phyloP scores from a whole-genome alignment of 768 basidiomycete genomes.

The Porphyrellus cyaneotinctus region DNA sequence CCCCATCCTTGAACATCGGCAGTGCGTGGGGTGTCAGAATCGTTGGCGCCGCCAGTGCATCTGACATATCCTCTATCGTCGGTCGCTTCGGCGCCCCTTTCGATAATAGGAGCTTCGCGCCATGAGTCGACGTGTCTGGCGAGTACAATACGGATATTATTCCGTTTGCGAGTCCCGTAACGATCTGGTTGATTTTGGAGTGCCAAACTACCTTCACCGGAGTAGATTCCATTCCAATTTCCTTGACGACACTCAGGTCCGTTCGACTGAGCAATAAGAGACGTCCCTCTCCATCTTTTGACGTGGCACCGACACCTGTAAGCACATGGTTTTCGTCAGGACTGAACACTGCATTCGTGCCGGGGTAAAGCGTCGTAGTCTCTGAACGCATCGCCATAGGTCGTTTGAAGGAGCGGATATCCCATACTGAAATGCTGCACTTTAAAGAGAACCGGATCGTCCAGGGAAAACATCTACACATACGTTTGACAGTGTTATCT shows the following conservation, averaged over 20 bases:
- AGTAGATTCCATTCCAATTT: constrained; percentile 64
- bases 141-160: constrained; percentile 90
- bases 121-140: constrained; percentile 82
- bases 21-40: constrained; percentile 91
- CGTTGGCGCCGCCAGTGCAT: constrained; percentile 77
- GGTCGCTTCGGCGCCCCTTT: constrained; percentile 83
- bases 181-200: constrained; percentile 94
- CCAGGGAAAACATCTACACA: constrained; percentile 40
- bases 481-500: constrained; percentile 94
- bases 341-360: constrained; percentile 92
- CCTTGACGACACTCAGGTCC: constrained; percentile 63
- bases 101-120: constrained; percentile 83
- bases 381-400: constrained; percentile 67
- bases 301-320: constrained; percentile 70
- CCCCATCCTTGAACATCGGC: constrained; percentile 87
- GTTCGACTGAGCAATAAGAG: constrained; percentile 72
- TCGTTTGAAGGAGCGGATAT: constrained; percentile 85
- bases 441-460: not conserved
- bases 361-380: constrained; percentile 77
- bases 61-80: constrained; percentile 85
- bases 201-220: constrained; percentile 95
- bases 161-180: constrained; percentile 84
- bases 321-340: constrained; percentile 89
- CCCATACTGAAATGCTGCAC: constrained; percentile 70
- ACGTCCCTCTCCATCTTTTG: constrained; percentile 65